These are phyloP conservation scores for Aspergillus baeticus DNA, from an alignment of 495 filamentous ascomycete species.

Conservation along the genomic window DNA sequence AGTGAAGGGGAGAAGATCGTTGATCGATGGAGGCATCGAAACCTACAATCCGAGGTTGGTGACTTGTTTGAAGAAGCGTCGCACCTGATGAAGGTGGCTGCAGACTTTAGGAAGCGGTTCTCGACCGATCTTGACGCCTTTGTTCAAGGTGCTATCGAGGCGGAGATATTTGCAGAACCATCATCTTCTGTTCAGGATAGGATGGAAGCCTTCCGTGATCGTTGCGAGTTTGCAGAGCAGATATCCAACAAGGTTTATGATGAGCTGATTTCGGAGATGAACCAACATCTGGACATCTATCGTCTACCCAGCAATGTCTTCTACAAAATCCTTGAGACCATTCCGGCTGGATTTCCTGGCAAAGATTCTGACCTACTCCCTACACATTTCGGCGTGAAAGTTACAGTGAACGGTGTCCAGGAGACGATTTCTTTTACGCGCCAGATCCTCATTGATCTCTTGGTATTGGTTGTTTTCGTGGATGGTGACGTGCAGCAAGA, in stretches of 20 bases:
- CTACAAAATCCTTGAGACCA: slow-evolving; percentile 43
- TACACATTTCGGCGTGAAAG: slow-evolving; percentile 70
- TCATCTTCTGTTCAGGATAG: slow-evolving; percentile 64
- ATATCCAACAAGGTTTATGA: slow-evolving; percentile 70
- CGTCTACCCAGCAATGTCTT: slow-evolving; percentile 53
- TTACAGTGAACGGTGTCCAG: slow-evolving; percentile 71
- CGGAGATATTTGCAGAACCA: slow-evolving; percentile 69
- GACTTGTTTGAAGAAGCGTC: slow-evolving; percentile 38
- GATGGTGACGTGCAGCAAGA: slow-evolving; percentile 71
- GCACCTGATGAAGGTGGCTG: slow-evolving; percentile 56
- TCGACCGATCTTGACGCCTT: slow-evolving; percentile 59
- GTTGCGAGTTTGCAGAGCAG: slow-evolving; percentile 67
- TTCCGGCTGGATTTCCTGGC: slow-evolving; percentile 37
- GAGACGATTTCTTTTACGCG: slow-evolving; percentile 71
- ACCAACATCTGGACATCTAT: slow-evolving; percentile 38
- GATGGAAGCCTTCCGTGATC: slow-evolving; percentile 69
- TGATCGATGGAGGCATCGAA: slow-evolving; percentile 46
- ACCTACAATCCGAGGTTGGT: slow-evolving; percentile 39
- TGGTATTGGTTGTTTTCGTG: slow-evolving; percentile 80
- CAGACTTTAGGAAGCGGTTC: slow-evolving; percentile 57
- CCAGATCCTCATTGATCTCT: slow-evolving; percentile 70
- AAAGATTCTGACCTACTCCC: slow-evolving; percentile 47
- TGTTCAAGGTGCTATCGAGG: slow-evolving; percentile 57
- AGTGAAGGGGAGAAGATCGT: slow-evolving; percentile 35
- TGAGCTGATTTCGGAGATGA: slow-evolving; percentile 36